Evolutionary conservation across 2,329 filamentous ascomycete genomes (phyloP).

Genomic region (Didymellaceae sp.): DNA sequence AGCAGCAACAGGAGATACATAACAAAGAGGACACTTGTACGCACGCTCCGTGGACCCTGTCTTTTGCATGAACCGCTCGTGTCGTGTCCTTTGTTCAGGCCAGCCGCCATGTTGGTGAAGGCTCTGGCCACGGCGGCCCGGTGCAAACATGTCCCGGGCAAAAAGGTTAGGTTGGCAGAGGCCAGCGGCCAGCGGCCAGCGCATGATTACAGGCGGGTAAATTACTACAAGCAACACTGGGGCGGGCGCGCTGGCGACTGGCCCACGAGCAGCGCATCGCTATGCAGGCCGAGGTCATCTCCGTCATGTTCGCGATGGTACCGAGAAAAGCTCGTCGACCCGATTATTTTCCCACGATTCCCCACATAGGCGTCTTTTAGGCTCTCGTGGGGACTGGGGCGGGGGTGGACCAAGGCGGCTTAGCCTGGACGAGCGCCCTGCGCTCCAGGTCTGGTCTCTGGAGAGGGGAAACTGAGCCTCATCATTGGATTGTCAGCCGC

Average conservation of each 20-base stretch:
- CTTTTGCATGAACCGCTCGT: too few relatives aligned
- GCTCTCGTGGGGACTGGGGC: constrained; percentile 9
- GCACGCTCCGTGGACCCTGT: not conserved
- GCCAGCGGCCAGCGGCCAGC: not conserved
- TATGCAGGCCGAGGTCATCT: constrained; percentile 13
- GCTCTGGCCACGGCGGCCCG: not conserved
- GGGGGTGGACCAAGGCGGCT: constrained; percentile 7
- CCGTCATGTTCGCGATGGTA: constrained; percentile 6
- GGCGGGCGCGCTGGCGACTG: not conserved
- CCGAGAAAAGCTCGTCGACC: constrained; percentile 15
- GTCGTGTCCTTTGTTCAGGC: not conserved
- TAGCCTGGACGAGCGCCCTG: constrained; percentile 4
- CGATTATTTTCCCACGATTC: constrained; percentile 5
- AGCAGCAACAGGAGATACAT: constrained; percentile 1
- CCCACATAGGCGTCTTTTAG: constrained; percentile 8
- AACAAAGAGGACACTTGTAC: constrained; percentile 3
- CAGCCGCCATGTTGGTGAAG: not conserved
- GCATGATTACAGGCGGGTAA: constrained; percentile 10
- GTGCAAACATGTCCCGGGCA: not conserved
- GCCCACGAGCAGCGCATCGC: not conserved
- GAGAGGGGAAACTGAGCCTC: constrained; percentile 17
- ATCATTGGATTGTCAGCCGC: constrained; percentile 21
- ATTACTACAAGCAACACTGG: constrained; percentile 9
- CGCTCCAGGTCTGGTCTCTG: constrained; percentile 9
- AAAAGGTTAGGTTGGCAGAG: too few relatives aligned